Evolutionary conservation across 495 filamentous ascomycete species (phyloP), one percentile per base, ranked within the genome.

Genomic region (Xeromyces bisporus): DNA sequence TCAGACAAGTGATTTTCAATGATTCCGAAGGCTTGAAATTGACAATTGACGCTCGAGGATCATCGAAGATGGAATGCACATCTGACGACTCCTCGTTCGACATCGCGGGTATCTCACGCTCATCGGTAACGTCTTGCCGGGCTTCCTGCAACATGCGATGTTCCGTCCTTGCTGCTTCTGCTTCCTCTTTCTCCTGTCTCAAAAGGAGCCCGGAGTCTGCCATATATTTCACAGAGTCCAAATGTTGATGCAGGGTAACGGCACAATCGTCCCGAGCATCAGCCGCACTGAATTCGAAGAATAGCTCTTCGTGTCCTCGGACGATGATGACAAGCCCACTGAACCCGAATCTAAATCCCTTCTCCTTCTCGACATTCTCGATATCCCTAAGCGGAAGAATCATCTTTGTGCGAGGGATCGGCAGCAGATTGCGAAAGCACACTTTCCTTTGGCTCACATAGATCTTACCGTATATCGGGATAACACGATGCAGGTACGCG

Each of bases 391-490:
- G 54, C 2, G 89, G 89, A 1, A 97, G 64, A 26, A 96, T 82
- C 46, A 97, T 64, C 53, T 93, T 96, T 0, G 89, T 96, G 27
- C 83, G 75, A 3, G 86, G 92, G 1, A 86, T 86, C 9, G 79
- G 82, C 7, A 96, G 51, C 31, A 94, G 56, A 48, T 86, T 94
- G 29, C 89, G 79, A 53, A 93, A 97, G 53, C 89, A 97, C 31
- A 97, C 77, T 40, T 77, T 73, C n/a, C 75, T 70, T 45, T 82
- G 73, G 44, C 89, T 81, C 44, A 96, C 74, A 49, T 97, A 97
- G 18, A 96, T 81, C 55, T 96, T 97, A 37, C 89, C 89, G 46
- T 96, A 97, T 9, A 94, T 67, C 6, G 89, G 89, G 10, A 97
- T 58, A 1, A 93, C 80, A 4, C 87, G 74, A 34, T 89, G 75